Percentiles rank a stretch among this genome's conserved stretches.
Conservation (phyloP, 202 grass and related monocot species). For the Musa balbisiana region DNA sequence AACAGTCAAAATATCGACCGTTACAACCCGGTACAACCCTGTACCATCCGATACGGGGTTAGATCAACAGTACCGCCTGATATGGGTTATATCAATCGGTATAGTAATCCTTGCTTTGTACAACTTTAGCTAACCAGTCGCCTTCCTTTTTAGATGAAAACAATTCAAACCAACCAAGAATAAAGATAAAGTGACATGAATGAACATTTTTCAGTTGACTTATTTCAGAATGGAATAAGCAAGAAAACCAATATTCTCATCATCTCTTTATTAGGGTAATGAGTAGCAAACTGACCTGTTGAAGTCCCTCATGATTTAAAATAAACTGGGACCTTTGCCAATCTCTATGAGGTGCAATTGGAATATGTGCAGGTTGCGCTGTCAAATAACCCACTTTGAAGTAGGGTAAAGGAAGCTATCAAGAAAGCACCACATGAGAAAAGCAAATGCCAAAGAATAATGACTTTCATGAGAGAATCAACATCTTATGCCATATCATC, state of each 20-base stretch:
- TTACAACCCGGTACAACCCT: no score
- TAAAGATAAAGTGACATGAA: no score
- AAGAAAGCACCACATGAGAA: neutral
- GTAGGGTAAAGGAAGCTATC: slow-evolving; percentile 91
- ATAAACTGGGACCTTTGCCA: slow-evolving; percentile 85
- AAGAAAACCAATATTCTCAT: neutral
- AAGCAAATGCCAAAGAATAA: neutral
- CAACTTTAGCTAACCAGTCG: no score
- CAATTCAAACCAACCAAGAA: no score
- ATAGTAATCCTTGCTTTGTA: no score
- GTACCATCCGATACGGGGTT: no score
- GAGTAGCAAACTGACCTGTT: slow-evolving; percentile 46
- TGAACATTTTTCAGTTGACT: neutral
- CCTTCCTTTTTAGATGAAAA: no score
- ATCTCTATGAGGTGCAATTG: slow-evolving; percentile 81
- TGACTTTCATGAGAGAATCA: neutral
- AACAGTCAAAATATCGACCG: no score
- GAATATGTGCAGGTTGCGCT: slow-evolving; percentile 56
- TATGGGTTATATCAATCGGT: no score
- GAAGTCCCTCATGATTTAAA: slow-evolving; percentile 85
- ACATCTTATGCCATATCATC: neutral
- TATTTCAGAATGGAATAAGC: neutral
- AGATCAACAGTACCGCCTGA: no score
- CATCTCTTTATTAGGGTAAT: neutral
- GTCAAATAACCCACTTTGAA: slow-evolving; percentile 89